A percentile compares a stretch with the other conserved stretches of the same genome.
Conservation (phyloP, 805 yeast genomes). For the Yamadazyma laniorum region DNA sequence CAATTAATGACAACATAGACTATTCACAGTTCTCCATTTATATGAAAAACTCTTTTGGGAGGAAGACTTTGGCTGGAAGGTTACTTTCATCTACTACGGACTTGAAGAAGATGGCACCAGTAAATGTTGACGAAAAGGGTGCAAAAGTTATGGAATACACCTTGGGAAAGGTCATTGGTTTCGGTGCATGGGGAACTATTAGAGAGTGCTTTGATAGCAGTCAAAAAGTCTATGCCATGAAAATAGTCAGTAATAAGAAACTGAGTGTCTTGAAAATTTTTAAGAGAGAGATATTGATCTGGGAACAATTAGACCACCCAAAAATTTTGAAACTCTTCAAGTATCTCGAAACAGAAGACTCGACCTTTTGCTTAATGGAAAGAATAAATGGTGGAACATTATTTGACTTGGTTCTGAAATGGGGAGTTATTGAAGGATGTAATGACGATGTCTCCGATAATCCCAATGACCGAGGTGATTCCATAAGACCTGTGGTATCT, state of each 20-base stretch:
- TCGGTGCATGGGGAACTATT: slow-evolving; percentile 88
- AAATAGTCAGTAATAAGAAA: slow-evolving; percentile 41
- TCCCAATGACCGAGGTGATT: not conserved
- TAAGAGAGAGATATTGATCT: slow-evolving; percentile 67
- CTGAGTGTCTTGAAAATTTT: slow-evolving; percentile 53
- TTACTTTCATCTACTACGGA: slow-evolving; percentile 40
- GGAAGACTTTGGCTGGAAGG: slow-evolving; percentile 41
- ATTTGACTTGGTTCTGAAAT: slow-evolving; percentile 66
- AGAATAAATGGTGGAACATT: slow-evolving; percentile 74
- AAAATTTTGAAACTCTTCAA: slow-evolving; percentile 62
- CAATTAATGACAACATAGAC: slow-evolving; percentile 39
- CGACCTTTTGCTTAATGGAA: slow-evolving; percentile 72
- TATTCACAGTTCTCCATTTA: slow-evolving; percentile 43
- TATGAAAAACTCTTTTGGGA: slow-evolving; percentile 35
- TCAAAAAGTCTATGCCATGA: slow-evolving; percentile 52
- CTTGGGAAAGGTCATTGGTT: slow-evolving; percentile 75
- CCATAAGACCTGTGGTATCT: not conserved
- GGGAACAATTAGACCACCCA: slow-evolving; percentile 68
- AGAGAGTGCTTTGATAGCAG: slow-evolving; percentile 54
- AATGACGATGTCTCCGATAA: not conserved
- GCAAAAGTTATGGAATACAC: slow-evolving; percentile 59
- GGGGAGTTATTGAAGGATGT: slow-evolving; percentile 46
- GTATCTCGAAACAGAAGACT: slow-evolving; percentile 57
- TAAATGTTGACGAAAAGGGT: slow-evolving; percentile 63
- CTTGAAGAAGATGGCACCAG: slow-evolving; percentile 28